Evolutionary conservation across 176 grass and related monocot species (phyloP).

Genomic region (Poa annua): DNA sequence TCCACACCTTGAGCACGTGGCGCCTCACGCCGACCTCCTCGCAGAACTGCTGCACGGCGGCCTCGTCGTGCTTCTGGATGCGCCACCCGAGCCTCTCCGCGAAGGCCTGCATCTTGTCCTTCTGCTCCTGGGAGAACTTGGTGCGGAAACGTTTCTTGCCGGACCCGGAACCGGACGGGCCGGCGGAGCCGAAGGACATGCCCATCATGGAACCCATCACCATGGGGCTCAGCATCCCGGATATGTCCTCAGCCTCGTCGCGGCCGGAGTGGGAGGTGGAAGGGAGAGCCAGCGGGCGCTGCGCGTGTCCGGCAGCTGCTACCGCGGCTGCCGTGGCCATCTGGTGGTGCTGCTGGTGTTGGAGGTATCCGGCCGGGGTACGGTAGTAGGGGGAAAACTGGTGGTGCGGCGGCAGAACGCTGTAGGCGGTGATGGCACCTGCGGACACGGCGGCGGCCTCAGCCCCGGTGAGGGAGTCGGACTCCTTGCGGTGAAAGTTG

Average conservation of each 20-base stretch:
- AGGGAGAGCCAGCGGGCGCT: slow-evolving; percentile 62
- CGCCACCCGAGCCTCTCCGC: slow-evolving; percentile 86
- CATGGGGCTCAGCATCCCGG: slow-evolving; percentile 54
- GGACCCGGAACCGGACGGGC: slow-evolving; percentile 53
- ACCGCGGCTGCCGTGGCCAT: slow-evolving; percentile 49
- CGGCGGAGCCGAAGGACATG: slow-evolving; percentile 50
- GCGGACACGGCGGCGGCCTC: slow-evolving; percentile 30
- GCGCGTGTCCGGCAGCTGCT: slow-evolving; percentile 31
- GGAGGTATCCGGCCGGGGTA: slow-evolving; percentile 68
- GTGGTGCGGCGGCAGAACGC: slow-evolving; percentile 52
- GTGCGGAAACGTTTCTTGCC: slow-evolving; percentile 87
- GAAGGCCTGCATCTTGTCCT: slow-evolving; percentile 92
- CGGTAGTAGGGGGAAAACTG: slow-evolving; percentile 88
- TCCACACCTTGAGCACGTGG: slow-evolving; percentile 97
- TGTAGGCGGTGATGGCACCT: slow-evolving; percentile 56
- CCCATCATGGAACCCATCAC: slow-evolving; percentile 49
- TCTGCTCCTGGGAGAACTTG: slow-evolving; percentile 93
- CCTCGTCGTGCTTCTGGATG: slow-evolving; percentile 97
- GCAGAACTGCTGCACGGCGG: slow-evolving; percentile 93
- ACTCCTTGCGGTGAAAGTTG: slow-evolving; percentile 90
- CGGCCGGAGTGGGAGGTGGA: slow-evolving; percentile 67
- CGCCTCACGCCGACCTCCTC: slow-evolving; percentile 76
- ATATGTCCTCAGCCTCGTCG: slow-evolving; percentile 67
- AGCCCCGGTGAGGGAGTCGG: background rate
- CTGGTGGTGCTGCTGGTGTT: slow-evolving; percentile 70